Conservation (phyloP, 176 grass and related monocot genomes). For the Carex cristatella region DNA sequence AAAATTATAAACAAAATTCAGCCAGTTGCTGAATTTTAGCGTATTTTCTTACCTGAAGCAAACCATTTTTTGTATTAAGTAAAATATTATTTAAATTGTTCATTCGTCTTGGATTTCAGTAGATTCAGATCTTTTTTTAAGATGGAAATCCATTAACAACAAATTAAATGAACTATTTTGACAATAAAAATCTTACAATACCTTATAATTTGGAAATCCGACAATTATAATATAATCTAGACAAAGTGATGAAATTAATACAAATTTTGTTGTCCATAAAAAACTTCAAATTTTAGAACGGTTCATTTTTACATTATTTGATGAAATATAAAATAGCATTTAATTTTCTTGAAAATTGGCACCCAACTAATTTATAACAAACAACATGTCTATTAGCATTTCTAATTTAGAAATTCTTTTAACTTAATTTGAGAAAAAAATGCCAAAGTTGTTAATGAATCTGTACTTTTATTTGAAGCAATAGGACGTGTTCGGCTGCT, state of each 20-base stretch:
- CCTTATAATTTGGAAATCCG: neutral
- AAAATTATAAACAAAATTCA: too few relatives aligned
- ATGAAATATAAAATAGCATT: neutral
- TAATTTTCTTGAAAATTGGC: neutral
- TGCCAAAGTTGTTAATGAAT: neutral
- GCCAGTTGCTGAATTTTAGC: neutral
- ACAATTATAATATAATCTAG: neutral
- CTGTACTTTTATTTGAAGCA: neutral
- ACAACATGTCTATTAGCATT: neutral
- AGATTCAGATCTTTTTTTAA: too few relatives aligned
- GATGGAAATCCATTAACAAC: neutral
- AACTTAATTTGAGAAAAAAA: neutral
- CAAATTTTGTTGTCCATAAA: neutral
- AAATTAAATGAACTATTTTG: neutral
- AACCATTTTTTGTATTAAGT: neutral
- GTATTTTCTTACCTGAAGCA: neutral
- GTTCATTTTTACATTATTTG: neutral
- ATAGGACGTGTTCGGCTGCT: too few relatives aligned
- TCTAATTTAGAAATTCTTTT: neutral
- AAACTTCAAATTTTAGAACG: neutral
- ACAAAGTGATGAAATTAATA: neutral
- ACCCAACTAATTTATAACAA: neutral
- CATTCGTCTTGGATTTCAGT: too few relatives aligned
- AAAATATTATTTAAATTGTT: neutral
- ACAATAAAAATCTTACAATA: neutral